Evolutionary conservation across 805 yeast species (phyloP), one percentile per base, ranked within the genome.

Genomic region (Kregervanrija fluxuum): DNA sequence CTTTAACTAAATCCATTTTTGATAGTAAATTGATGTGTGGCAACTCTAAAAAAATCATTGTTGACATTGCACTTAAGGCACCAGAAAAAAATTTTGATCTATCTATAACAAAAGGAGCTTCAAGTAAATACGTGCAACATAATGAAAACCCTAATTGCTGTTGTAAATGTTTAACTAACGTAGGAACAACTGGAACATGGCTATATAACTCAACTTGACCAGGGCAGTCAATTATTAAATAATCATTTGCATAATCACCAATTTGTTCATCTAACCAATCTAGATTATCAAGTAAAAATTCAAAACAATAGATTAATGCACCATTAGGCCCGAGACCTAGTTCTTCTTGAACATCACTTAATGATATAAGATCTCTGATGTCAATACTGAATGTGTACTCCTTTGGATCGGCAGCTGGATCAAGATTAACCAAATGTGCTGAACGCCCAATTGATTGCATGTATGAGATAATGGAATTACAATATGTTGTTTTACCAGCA

Each of bases 241-340:
- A 91, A 57, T 93, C 99, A 59, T 93, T 98, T 54, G 85, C 90
- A 60, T 72, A 93, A 50, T 93, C 98, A 13, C 99, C 99, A 47
- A 93, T 84, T 59, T 91, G 96, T 55, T 91, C 97, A 55, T 91
- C 99, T 31, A 93, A 67, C 99, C 99, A 93, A 67, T 93, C 99
- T 48, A 93, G 61, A 58, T 93, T 93, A 37, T 90, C 79, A 58
- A 93, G 63, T 32, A 93, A 69, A 59, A 90, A 87, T 66, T 93
- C 98, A 61, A 93, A 91, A 59, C 98, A 93, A 63, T 90, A 93
- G 31, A 93, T 70, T 40, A 93, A 67, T 0, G 95, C 97, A 40
- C 99, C 99, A 53, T 91, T 91, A 9, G 98, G 98, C 0, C 99
- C 99, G 39, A 87, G 66, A 33, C 85, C 83, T 69, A 91, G 70